Base-by-base conservation (phyloP, 2,329 filamentous ascomycete genomes). In the Diplodia sapinea region DNA sequence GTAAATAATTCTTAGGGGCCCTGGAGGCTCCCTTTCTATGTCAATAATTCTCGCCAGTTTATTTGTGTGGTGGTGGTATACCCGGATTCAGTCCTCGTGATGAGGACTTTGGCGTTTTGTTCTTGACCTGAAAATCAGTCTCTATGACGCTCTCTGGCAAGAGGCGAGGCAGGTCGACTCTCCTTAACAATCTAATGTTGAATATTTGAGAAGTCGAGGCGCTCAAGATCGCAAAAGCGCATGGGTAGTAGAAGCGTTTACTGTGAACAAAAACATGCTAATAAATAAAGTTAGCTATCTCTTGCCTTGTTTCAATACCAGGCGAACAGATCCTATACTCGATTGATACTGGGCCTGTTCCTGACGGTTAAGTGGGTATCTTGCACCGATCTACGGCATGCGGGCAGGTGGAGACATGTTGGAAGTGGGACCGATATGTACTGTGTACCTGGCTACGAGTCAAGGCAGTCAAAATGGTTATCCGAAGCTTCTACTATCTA, bases 41-140 rank as follows among this genome's bases (percentile, higher is more conserved):
- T 65, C 13, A 49, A 65, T 65, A 56, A 47, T 49, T 43, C 7
- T 8, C 17, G 49, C 17, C 15, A 2, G 1, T 54, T 52, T 40
- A 11, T 29, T 36, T 55, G 23, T 51, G 57, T 38, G 59, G n/a
- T 51, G 59, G 47, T 51, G 59, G 59, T 51, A 63, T 63, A 63
- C 59, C 59, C 59, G 59, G 59, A 40, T 31, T 62, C 29, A 26
- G 40, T n/a, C 31, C 26, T 62, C 43, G 4, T 15, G 9, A 15
- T 38, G 47, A 51, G 36, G 59, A 47, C 31, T 17, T 51, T 26
- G 59, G 59, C 50, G 40, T 55, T 56, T 47, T 43, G 40, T 26
- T 29, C 33, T 47, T 33, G 26, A 33, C 36, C 9, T 38, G 38
- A 49, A 54, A 43, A 43, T 3, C 13, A 29, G 50, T 52, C 33